Percentiles rank a stretch among this genome's conserved stretches.
These are phyloP conservation scores for Penicillium soppii DNA, from an alignment of 495 filamentous ascomycete genomes.

Conservation along the genomic window DNA sequence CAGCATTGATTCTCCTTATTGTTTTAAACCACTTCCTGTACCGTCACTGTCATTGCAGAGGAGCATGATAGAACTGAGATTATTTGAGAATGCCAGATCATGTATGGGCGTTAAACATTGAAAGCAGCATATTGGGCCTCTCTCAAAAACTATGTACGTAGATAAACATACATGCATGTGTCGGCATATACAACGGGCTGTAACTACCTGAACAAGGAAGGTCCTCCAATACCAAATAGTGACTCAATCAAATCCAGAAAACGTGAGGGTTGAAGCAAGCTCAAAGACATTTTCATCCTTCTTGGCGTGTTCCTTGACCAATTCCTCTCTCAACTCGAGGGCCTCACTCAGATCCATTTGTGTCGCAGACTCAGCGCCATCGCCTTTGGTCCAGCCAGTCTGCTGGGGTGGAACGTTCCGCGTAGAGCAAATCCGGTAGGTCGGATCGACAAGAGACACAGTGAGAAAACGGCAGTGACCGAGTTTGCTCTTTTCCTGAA, in stretches of 20 bases:
- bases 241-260: neutral
- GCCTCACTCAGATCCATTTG: slow-evolving; percentile 3
- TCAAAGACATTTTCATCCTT: slow-evolving; percentile 3
- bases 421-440: slow-evolving; percentile 13
- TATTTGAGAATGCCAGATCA: too few species aligned
- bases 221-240: too few species aligned
- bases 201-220: too few species aligned
- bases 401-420: slow-evolving; percentile 14
- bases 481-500: slow-evolving; percentile 7
- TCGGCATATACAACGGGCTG: too few species aligned
- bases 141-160: too few species aligned
- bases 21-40: too few species aligned
- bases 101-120: too few species aligned
- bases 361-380: slow-evolving; percentile 1
- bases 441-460: slow-evolving; percentile 12
- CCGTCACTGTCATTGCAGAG: too few species aligned
- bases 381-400: slow-evolving; percentile 3
- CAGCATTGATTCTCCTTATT: too few species aligned
- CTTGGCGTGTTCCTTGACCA: slow-evolving; percentile 2
- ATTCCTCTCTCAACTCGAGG: slow-evolving; percentile 3
- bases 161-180: too few species aligned
- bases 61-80: too few species aligned
- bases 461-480: slow-evolving; percentile 10
- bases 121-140: too few species aligned
- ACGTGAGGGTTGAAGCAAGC: neutral